These are phyloP conservation scores for Thraustotheca clavata DNA, from an alignment of 352 stramenopile species.

Conservation along the genomic window DNA sequence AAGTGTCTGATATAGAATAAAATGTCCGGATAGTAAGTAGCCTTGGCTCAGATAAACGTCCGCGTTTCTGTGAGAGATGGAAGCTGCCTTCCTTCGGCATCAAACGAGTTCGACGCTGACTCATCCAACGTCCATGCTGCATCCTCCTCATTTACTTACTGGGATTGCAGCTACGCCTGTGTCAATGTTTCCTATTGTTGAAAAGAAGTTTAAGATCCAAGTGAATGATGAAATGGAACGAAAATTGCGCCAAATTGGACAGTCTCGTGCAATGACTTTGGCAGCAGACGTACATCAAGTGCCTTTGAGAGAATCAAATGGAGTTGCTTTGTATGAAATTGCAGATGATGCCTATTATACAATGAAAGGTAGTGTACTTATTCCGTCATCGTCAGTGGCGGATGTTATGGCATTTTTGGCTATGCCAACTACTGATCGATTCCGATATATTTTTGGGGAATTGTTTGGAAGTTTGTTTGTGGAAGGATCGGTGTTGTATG, in stretches of 20 bases:
- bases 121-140: background rate
- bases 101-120: background rate
- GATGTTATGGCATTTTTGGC: conserved; percentile 6
- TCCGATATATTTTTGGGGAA: background rate
- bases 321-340: background rate
- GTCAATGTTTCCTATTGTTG: conserved; percentile 2
- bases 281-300: background rate
- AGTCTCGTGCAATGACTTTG: background rate
- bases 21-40: too few species aligned
- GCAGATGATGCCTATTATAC: background rate
- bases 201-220: conserved; percentile 11
- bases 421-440: background rate
- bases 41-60: background rate
- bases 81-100: background rate
- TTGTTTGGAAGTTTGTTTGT: conserved; percentile 16
- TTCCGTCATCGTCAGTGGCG: background rate
- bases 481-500: conserved; percentile 6
- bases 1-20: too few species aligned
- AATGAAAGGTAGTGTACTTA: conserved; percentile 4
- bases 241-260: background rate
- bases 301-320: background rate
- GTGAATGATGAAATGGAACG: conserved; percentile 6
- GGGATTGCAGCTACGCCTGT: background rate
- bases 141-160: background rate
- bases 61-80: conserved; percentile 10